phyloP scores from a whole-genome alignment of 257 asterid species.

The Capsicum rhomboideum region DNA sequence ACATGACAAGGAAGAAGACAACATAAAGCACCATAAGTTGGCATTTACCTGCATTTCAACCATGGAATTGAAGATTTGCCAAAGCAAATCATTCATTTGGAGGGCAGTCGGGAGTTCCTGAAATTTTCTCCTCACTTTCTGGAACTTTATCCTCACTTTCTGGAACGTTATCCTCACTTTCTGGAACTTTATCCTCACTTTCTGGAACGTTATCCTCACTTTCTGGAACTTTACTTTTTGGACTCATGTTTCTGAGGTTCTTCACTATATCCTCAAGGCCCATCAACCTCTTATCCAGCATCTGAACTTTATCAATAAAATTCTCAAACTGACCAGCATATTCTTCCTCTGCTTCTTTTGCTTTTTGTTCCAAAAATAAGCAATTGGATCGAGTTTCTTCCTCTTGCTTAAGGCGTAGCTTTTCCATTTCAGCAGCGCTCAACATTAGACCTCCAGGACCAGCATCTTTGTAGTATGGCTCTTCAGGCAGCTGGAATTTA shows the following conservation, averaged over 20 bases:
- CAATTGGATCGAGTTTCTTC: conserved; percentile 50
- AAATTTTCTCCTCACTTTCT: not conserved
- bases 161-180: conserved; percentile 10
- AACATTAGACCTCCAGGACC: conserved; percentile 76
- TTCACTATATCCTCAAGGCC: conserved; percentile 30
- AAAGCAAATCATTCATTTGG: conserved; percentile 15
- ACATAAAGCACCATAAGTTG: not conserved
- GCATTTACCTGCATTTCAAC: conserved; percentile 7
- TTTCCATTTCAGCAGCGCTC: conserved; percentile 57
- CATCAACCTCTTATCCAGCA: conserved; percentile 34
- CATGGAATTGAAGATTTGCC: not conserved
- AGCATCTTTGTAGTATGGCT: conserved; percentile 56
- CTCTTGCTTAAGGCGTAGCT: conserved; percentile 30
- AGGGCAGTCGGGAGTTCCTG: conserved; percentile 13
- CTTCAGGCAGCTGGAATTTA: conserved; percentile 52
- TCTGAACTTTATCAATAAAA: conserved; percentile 27
- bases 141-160: conserved; percentile 9
- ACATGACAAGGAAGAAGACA: not conserved
- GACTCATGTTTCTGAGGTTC: conserved; percentile 18
- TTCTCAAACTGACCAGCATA: conserved; percentile 17
- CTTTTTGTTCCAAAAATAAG: conserved; percentile 35
- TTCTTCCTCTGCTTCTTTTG: conserved; percentile 39
- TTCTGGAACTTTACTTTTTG: conserved; percentile 11
- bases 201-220: conserved; percentile 1
- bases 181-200: not conserved